These are phyloP conservation scores for Mortierella sp. DNA, from an alignment of 371 early-diverging fungal genomes.

Conservation along the genomic window DNA sequence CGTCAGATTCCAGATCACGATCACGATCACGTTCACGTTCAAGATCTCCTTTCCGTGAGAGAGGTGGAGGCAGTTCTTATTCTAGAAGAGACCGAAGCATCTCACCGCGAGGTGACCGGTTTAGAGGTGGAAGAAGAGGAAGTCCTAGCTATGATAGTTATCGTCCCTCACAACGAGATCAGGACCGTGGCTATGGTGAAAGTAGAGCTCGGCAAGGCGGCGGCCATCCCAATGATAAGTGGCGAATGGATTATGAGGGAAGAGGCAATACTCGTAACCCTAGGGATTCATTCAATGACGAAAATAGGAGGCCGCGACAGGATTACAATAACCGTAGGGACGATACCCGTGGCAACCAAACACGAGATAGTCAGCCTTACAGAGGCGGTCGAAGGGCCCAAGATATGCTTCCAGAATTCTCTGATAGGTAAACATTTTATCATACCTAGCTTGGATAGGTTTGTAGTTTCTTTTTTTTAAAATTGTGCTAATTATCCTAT, in stretches of 20 bases:
- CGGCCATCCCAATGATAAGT: neutral
- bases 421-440: conserved; percentile 29
- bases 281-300: neutral
- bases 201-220: neutral
- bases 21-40: conserved; percentile 5
- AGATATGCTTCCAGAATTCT: conserved; percentile 28
- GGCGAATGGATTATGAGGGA: neutral
- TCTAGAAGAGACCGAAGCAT: conserved; percentile 5
- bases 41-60: conserved; percentile 9
- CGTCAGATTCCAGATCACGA: conserved; percentile 17
- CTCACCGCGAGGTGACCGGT: conserved; percentile 15
- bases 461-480: neutral
- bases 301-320: conserved; percentile 11
- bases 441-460: neutral
- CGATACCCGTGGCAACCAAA: neutral
- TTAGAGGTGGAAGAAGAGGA: conserved; percentile 14
- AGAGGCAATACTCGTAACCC: neutral
- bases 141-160: conserved; percentile 43
- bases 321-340: conserved; percentile 3
- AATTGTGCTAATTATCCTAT: no score
- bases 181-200: conserved; percentile 1
- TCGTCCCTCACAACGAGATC: conserved; percentile 12
- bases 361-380: conserved; percentile 21
- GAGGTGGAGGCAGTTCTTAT: neutral
- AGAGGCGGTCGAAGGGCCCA: conserved; percentile 42